Evolutionary conservation across 371 early-diverging fungal genomes (phyloP), one percentile per base, ranked within the genome.

Genomic region (Zopfochytrium polystomum): DNA sequence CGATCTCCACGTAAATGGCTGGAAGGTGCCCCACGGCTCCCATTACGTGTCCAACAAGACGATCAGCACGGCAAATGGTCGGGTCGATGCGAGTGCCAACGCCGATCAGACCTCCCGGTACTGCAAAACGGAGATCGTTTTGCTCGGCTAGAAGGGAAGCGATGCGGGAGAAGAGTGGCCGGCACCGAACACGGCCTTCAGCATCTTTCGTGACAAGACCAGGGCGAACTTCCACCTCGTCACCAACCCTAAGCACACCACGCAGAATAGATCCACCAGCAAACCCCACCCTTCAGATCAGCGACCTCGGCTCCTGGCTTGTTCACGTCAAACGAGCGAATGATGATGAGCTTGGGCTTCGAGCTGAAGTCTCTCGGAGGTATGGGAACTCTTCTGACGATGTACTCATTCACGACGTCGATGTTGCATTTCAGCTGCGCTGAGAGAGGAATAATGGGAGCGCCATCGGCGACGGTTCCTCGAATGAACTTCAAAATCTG

Each of bases 281-380:
- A 70, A n/a, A 99, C 98, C 73, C 99, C 99, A 75, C 99, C 99
- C 76, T 89, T 90, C 58, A 99, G 85, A 33, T 95, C 86, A n/a
- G 86, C 84, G 31, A 96, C 89, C 71, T 93, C 93, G 44, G 93
- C 87, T 72, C 99, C 99, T 33, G 99, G 99, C 81, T 97, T 98
- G 85, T 99, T 99, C 68, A 99, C 94, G 82, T 99, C 99, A 73
- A 99, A 99, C 30, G 96, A 95, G 73, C 99, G 92, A 70, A 99
- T 99, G 61, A 99, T 96, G 72, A 99, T 96, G 68, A 99, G 84
- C 58, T 90, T 86, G 42, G 99, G 96, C 53, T 88, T 87, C 25
- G 93, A 83, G 29, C 89, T 75, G 66, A 94, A 95, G 77, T 98
- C 95, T 70, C 99, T 91, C 33, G 43, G 51, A 11, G 99, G 99